Base-by-base conservation (phyloP, 768 basidiomycete species). In the Piloderma croceum region DNA sequence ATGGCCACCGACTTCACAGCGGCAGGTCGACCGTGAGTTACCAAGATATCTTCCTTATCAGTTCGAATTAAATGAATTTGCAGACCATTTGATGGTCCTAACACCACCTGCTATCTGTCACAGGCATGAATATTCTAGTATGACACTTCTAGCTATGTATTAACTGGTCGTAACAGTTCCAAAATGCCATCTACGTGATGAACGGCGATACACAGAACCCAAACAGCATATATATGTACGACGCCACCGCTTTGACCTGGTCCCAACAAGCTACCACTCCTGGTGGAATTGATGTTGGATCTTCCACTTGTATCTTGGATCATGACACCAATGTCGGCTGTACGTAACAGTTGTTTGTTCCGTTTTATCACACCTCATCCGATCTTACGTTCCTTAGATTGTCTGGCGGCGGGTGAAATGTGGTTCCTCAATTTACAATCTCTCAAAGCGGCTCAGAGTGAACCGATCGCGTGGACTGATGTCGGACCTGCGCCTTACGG, bases 241-340 rank as follows among this genome's bases (percentile, higher is more conserved):
- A 91, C 52, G 87, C 83, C 5, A 56, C 66, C 6, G 72, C 69
- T 18, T 77, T 79, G 45, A 71, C 82, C 1, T 94, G 92, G 92
- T 76, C 84, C 3, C 83, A 74, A 3, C 92, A 97, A 56, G 48
- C 67, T 2, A 73, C 73, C 12, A 72, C 64, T 5, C 50, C 71
- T 1, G 73, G 71, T 24, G 60, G 60, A 39, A 81, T 84, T 49
- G 79, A 91, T 57, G 73, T 78, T 4, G 59, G 70, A 2, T 74
- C 76, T 15, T 83, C 81, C 52, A 71, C 67, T 20, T 76, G 85
- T 20, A 80, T 94, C 45, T 74, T 97, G 24, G 92, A 97, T 64
- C 92, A 94, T 48, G 92, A 97, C 60, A 97, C 92, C 36, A 92
- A 94, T 46, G 79, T 83, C 44, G 83, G 96, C 64, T 92, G 83